phyloP scores from a whole-genome alignment of 805 yeast species.

The Yarrowia hollandica region DNA sequence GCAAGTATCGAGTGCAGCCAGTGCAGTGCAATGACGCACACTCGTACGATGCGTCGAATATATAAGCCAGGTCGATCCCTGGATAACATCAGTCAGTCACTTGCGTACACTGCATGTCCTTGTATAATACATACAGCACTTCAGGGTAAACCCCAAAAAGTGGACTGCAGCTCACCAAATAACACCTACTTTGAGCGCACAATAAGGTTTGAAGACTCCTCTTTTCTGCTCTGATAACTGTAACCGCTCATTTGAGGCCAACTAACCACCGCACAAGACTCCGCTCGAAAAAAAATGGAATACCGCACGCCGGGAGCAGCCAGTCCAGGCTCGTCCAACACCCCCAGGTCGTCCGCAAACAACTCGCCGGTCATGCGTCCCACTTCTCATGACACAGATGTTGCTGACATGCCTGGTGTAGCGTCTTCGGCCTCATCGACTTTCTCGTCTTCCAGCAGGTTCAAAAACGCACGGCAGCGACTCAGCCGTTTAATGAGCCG shows the following conservation, averaged over 20 bases:
- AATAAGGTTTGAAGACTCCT: no score
- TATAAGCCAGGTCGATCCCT: no score
- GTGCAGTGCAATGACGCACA: no score
- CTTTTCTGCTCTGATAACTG: constrained; percentile 21
- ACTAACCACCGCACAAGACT: background rate
- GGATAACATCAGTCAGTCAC: no score
- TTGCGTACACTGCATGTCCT: no score
- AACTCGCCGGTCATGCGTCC: constrained; percentile 13
- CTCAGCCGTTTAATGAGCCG: constrained; percentile 16
- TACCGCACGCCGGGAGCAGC: constrained; percentile 10
- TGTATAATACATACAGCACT: no score
- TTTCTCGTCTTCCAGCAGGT: constrained; percentile 7
- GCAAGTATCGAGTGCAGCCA: no score
- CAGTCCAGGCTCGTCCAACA: background rate
- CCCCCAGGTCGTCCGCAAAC: background rate
- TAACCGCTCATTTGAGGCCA: background rate
- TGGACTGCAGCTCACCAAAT: no score
- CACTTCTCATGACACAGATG: constrained; percentile 2
- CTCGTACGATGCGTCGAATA: no score
- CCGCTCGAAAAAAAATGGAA: background rate
- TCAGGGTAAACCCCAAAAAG: no score
- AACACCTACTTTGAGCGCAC: no score
- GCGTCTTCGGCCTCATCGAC: constrained; percentile 9
- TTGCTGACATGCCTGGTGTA: constrained; percentile 3
- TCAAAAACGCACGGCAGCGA: constrained; percentile 17